These are phyloP conservation scores for Trichoderma koningii DNA, from an alignment of 2,329 filamentous ascomycete genomes.

Conservation along the genomic window DNA sequence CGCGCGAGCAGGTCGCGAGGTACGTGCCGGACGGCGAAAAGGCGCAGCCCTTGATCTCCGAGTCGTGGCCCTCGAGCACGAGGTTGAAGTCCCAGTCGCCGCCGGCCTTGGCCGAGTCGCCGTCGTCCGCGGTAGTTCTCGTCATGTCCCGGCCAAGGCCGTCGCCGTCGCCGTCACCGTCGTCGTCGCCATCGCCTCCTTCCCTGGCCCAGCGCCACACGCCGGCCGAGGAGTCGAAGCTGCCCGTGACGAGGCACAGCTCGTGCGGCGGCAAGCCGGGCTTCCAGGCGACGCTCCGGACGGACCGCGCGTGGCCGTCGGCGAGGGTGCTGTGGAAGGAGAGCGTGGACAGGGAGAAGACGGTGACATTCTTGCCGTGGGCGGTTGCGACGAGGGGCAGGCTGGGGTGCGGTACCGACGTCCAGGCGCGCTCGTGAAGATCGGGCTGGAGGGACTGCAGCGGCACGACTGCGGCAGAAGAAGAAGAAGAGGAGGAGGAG, in stretches of 20 bases:
- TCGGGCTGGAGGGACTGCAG: conserved; percentile 57
- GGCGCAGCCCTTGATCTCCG: conserved; percentile 80
- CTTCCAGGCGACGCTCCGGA: conserved; percentile 89
- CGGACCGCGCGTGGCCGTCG: conserved; percentile 86
- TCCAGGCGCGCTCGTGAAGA: conserved; percentile 77
- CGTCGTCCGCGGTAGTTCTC: conserved; percentile 8
- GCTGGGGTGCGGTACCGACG: conserved; percentile 79
- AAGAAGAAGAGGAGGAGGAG: not conserved
- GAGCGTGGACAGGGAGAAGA: conserved; percentile 85
- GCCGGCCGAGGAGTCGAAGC: conserved; percentile 90
- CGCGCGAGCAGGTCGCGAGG: conserved; percentile 85
- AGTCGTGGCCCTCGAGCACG: conserved; percentile 91
- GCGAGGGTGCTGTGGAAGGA: conserved; percentile 76
- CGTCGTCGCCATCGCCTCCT: conserved; percentile 41
- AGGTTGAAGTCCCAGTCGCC: conserved; percentile 90
- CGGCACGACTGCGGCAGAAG: conserved; percentile 42
- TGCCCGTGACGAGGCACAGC: conserved; percentile 84
- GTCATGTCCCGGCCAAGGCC: conserved; percentile 49
- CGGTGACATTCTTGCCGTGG: conserved; percentile 80
- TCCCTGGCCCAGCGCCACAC: conserved; percentile 69
- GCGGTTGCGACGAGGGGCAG: conserved; percentile 87
- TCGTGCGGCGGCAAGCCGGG: conserved; percentile 62
- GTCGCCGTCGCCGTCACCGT: conserved; percentile 11
- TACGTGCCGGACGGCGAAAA: conserved; percentile 75
- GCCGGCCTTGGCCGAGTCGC: conserved; percentile 33